Base-by-base conservation (phyloP, 441 rosid species). In the Caryocar brasiliense region DNA sequence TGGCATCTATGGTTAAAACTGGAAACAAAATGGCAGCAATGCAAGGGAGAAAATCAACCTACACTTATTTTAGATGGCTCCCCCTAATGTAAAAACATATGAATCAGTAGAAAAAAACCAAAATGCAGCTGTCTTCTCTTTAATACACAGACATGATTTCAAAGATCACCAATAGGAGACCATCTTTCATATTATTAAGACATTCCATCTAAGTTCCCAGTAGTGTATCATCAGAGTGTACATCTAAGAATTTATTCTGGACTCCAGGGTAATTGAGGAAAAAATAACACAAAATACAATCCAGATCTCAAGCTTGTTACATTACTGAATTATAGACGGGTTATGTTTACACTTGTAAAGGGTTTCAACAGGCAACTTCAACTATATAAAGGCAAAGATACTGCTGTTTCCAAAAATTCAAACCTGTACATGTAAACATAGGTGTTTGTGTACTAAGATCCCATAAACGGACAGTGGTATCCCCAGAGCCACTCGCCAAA, bases 401-500 rank as follows among this genome's bases (percentile, higher is more conserved):
- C 32, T 36, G 20, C 24, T 7, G 11, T 36, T 9, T 27, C 29
- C 8, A 23, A 25, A 27, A 29, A 23, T 57, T 40, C 54, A 2
- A 64, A 92, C 99, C 99, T 75, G 78, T 75, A 64, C 96, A 89
- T 45, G 93, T 93, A 74, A 81, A 93, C 87, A 86, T 64, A 26
- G 95, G 97, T 32, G 97, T 86, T 71, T 93, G 93, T 19, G 94
- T 93, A 51, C 63, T 79, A 35, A 89, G 86, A 77, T 93, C 99
- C 96, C 96, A 89, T 30, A 93, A 65, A 45, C 97, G 78, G 61
- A 93, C 96, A 41, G 97, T 87, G 38, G 97, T 82, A 65, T 93
- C 99, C 48, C 97, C 97, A 1, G 96, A 93, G 49, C 97, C 96
- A 80, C 97, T 93, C 3, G 96, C 99, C 77, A 93, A 70, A 13